Evolutionary conservation across 169 alveolate species (phyloP).

Genomic region (Theileria annulata): DNA sequence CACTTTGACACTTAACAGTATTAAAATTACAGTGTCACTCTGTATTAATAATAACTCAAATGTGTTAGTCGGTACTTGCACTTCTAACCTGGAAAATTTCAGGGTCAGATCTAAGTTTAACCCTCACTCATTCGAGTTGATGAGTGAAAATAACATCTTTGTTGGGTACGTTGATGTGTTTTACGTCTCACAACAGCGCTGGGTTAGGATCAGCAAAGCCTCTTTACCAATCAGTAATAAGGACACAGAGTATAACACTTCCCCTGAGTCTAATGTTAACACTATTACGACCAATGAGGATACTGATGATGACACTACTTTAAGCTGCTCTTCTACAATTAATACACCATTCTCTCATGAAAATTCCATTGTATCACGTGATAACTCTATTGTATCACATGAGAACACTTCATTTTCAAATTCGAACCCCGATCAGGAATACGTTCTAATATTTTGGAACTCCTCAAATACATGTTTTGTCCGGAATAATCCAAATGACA

Average conservation of each 20-base stretch:
- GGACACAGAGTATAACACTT: conserved; percentile 9
- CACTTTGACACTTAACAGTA: not conserved
- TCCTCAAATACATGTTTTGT: conserved; percentile 51
- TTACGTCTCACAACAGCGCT: conserved; percentile 64
- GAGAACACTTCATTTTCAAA: not conserved
- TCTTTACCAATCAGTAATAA: conserved; percentile 16
- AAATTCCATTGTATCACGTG: not conserved
- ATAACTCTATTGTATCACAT: too few relatives aligned
- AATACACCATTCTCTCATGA: conserved; percentile 1
- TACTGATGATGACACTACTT: conserved; percentile 11
- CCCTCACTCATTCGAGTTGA: conserved; percentile 1
- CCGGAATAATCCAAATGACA: conserved; percentile 39
- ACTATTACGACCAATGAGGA: not conserved
- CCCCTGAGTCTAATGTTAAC: conserved; percentile 9
- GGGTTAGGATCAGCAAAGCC: conserved; percentile 40
- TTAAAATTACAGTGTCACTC: conserved; percentile 14
- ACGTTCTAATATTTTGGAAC: conserved; percentile 57
- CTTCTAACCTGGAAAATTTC: not conserved
- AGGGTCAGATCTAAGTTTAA: conserved; percentile 20
- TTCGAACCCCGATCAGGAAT: conserved; percentile 40
- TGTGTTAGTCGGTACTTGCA: conserved; percentile 13
- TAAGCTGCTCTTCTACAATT: not conserved
- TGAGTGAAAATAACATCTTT: conserved; percentile 7
- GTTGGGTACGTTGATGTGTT: conserved; percentile 36
- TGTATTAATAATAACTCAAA: not conserved